These are phyloP conservation scores for Fragaria iinumae DNA, from an alignment of 306 rosid species.

Conservation along the genomic window DNA sequence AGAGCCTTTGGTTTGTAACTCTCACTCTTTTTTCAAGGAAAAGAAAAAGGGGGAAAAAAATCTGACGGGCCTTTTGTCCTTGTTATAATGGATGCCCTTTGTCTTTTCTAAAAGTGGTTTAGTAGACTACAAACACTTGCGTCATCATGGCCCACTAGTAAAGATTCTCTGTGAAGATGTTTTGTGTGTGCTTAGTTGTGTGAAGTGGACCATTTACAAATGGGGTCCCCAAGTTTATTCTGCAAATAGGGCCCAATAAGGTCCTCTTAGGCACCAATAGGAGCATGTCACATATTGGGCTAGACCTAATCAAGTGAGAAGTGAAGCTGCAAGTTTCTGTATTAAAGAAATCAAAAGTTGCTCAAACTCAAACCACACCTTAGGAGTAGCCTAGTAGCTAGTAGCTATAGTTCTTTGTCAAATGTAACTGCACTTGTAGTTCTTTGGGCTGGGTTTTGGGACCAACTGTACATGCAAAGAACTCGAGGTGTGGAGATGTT, in stretches of 20 bases:
- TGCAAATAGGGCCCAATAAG: slow-evolving; percentile 7
- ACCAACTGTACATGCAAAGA: too few species aligned
- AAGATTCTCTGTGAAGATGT: not conserved
- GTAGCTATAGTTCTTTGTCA: not conserved
- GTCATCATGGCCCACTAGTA: not conserved
- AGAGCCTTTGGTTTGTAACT: not conserved
- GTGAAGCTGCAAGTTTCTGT: not conserved
- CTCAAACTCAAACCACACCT: not conserved
- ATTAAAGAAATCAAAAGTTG: too few species aligned
- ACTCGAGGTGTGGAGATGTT: too few species aligned
- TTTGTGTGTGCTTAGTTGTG: not conserved
- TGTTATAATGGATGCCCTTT: not conserved
- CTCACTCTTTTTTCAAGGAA: not conserved
- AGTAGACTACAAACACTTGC: not conserved
- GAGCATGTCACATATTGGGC: not conserved
- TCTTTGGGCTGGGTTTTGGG: not conserved
- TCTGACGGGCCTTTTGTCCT: not conserved
- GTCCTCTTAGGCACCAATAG: not conserved
- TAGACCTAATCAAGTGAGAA: not conserved
- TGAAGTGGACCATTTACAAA: not conserved
- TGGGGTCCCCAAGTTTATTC: not conserved
- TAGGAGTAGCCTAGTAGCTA: not conserved
- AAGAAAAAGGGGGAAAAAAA: not conserved
- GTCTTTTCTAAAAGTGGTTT: not conserved
- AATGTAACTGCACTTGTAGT: not conserved